phyloP scores from a whole-genome alignment of 805 yeast genomes.

The Starmerella geochares region DNA sequence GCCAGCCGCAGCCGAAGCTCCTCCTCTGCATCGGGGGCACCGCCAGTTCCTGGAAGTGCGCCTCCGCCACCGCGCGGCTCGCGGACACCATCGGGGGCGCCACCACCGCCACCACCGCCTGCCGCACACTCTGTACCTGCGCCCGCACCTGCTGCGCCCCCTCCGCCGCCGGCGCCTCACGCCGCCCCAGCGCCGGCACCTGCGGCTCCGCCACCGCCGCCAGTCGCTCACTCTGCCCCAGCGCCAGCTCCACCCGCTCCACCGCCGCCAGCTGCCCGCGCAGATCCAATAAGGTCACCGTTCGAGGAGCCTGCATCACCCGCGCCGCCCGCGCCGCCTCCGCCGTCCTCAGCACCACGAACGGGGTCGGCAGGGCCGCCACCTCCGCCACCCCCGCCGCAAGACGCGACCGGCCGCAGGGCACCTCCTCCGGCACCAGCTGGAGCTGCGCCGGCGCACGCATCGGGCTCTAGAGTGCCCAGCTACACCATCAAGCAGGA shows the following conservation, averaged over 20 bases:
- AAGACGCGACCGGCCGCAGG: slow-evolving; percentile 22
- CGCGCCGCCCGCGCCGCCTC: slow-evolving; percentile 25
- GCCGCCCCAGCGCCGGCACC: slow-evolving; percentile 30
- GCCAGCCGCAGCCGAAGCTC: slow-evolving; percentile 1
- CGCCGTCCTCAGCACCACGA: slow-evolving; percentile 24
- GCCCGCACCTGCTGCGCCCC: slow-evolving; percentile 12
- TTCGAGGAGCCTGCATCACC: slow-evolving; percentile 24
- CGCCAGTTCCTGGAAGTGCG: slow-evolving; percentile 16
- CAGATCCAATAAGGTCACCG: slow-evolving; percentile 17
- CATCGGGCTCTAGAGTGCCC: slow-evolving; percentile 23
- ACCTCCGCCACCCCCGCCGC: slow-evolving; percentile 20
- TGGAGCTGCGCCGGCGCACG: slow-evolving; percentile 20
- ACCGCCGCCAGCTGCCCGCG: slow-evolving; percentile 21
- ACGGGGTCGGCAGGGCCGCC: slow-evolving; percentile 13
- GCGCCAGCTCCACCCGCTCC: slow-evolving; percentile 29
- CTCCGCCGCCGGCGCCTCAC: slow-evolving; percentile 15
- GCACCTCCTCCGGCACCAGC: slow-evolving; percentile 26
- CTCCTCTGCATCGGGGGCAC: slow-evolving; percentile 1
- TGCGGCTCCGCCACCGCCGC: slow-evolving; percentile 27
- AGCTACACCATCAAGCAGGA: slow-evolving; percentile 16
- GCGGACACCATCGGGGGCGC: slow-evolving; percentile 19
- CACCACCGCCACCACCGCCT: slow-evolving; percentile 22
- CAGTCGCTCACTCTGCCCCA: slow-evolving; percentile 17
- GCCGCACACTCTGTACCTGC: background rate
- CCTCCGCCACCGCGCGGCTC: no score